Evolutionary conservation across 75 land plant genomes (phyloP).

Genomic region (Ceratopteris richardii): DNA sequence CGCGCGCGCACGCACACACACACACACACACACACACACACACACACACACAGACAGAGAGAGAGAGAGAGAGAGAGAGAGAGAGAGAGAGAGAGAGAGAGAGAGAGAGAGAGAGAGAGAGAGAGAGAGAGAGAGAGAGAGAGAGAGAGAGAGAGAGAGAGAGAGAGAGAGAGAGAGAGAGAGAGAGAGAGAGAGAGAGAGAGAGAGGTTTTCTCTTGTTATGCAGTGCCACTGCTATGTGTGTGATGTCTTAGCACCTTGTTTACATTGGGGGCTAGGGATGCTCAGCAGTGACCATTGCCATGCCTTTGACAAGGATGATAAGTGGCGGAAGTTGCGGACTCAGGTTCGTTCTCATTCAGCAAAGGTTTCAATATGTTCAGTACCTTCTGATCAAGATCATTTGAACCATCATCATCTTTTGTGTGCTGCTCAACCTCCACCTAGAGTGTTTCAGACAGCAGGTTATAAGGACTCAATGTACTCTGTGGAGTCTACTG

Average conservation of each 20-base stretch:
- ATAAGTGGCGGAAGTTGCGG: slow-evolving; percentile 37
- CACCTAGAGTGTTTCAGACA: too few species aligned
- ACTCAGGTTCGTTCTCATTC: background rate
- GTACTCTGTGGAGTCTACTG: too few species aligned
- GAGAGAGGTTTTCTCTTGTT: slow-evolving; percentile 2
- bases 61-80: background rate
- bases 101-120: background rate
- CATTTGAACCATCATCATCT: too few species aligned
- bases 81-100: too few species aligned
- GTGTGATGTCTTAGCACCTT: slow-evolving; percentile 69
- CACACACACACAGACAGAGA: background rate
- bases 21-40: too few species aligned
- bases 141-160: background rate
- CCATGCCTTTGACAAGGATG: slow-evolving; percentile 66
- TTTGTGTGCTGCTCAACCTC: too few species aligned
- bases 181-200: slow-evolving; percentile 5
- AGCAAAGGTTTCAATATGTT: background rate
- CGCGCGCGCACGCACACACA: too few species aligned
- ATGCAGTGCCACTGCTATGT: slow-evolving; percentile 90
- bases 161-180: slow-evolving; percentile 4
- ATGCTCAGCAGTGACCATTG: slow-evolving; percentile 42
- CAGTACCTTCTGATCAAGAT: too few species aligned
- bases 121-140: background rate
- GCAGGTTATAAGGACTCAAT: too few species aligned
- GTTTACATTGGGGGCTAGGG: slow-evolving; percentile 52